Evolutionary conservation across 73 alveolate species (phyloP), one percentile per base, ranked within the genome.

Genomic region (Blepharisma japonicum): DNA sequence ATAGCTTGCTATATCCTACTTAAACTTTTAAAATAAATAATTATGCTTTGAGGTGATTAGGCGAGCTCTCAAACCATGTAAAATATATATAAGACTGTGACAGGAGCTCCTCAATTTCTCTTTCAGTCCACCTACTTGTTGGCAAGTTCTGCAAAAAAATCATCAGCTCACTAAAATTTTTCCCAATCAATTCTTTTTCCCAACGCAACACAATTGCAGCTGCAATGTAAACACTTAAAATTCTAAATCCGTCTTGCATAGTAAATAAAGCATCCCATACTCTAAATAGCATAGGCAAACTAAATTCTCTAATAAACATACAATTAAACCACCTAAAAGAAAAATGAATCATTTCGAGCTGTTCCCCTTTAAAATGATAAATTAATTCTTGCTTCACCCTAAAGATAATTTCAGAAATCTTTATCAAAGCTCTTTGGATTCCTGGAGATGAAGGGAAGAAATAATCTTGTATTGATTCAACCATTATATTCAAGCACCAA

Each of bases 321-420:
- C 96, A 90, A 79, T 90, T 92, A 72, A 92, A 84, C 96, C 98
- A 92, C 68, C 96, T 83, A 71, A 88, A 92, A 25, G 91, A 88
- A 79, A 90, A 92, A 55, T 92, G 94, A 23, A 61, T 71, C 78
- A 83, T 86, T 76, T 87, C 88, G 21, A 90, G 80, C 56, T 92
- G 94, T 38, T 83, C 79, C 5, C 78, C 45, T 68, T 78, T 66
- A 25, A 92, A 81, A 79, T 86, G 85, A 47, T 84, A 74, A 54
- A 87, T 68, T 38, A 86, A 83, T 56, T 87, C 89, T 32, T 61
- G 74, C 68, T 92, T 97, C n/a, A 83, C 81, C 71, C 81, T 77
- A 51, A 71, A 84, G 51, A 92, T 61, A 27, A 92, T 77, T 68
- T 68, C 80, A 66, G 90, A 84, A 89, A 92, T 89, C 77, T 84